Conservation (phyloP, 495 filamentous ascomycete genomes). For the Penicillium tannophilum region DNA sequence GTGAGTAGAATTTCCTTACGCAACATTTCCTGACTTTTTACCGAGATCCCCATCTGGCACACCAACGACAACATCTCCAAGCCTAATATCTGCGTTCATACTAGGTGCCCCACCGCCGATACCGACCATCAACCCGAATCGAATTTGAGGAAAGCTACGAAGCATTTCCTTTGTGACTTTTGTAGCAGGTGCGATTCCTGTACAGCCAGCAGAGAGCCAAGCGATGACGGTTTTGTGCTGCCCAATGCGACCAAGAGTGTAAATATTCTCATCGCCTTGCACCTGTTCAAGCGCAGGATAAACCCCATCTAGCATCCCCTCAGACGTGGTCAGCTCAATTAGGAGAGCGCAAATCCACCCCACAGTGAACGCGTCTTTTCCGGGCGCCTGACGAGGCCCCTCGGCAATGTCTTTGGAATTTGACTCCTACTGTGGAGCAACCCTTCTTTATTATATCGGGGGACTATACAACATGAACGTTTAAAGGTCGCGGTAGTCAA, state of each 20-base stretch:
- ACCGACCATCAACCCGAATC: slow-evolving; percentile 28
- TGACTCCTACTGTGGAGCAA: no score
- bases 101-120: slow-evolving; percentile 29
- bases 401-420: no score
- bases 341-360: no score
- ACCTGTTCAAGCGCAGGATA: neutral
- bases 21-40: slow-evolving; percentile 30
- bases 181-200: slow-evolving; percentile 17
- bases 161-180: slow-evolving; percentile 36
- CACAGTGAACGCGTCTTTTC: no score
- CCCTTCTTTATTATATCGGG: no score
- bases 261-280: slow-evolving; percentile 32
- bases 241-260: slow-evolving; percentile 37
- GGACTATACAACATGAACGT: no score
- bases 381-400: no score
- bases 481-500: no score
- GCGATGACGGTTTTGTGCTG: slow-evolving; percentile 23
- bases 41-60: slow-evolving; percentile 19
- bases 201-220: slow-evolving; percentile 1
- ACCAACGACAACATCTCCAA: slow-evolving; percentile 34
- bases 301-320: no score
- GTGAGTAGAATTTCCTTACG: no score
- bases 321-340: no score
- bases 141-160: slow-evolving; percentile 16
- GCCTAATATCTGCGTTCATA: slow-evolving; percentile 22